Evolutionary conservation across 805 yeast genomes (phyloP), one percentile per base, ranked within the genome.

Genomic region (Saccharomycopsis fodiens): DNA sequence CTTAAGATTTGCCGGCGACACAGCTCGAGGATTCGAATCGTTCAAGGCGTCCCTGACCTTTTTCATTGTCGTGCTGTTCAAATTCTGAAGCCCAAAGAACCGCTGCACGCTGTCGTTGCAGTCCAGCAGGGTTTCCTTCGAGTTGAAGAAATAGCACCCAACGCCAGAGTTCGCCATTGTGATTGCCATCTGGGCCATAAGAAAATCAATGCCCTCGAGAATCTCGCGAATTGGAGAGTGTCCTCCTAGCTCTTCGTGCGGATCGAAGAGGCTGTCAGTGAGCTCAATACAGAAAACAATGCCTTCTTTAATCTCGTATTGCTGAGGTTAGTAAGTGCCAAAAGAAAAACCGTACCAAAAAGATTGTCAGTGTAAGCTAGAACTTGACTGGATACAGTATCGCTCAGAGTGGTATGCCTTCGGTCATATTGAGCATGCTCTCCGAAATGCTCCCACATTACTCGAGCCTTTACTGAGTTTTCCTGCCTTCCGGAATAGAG

Each of bases 131-230:
- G 69, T 62, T 45, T 44, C 65, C 42, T 52, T 55, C 60, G 74
- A 73, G 57, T 74, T 77, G 62, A 74, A 77, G 13, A 83, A 57
- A 55, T 79, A 75, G 39, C 88, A 74, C 0, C 96, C 97, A 21
- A 86, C 66, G 0, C 86, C 89, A 1, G 91, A 82, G 38, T 69
- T 67, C 1, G 88, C 85, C 32, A 76, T 62, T 0, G 82, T 70
- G 29, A 83, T 76, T 1, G 83, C 76, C 47, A 85, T 65, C 41
- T 78, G 81, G 2, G 80, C 68, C 63, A 87, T 73, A 30, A 86
- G 64, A n/a, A 75, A 78, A 43, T 72, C 66, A 4, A 85, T 66
- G 1, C 83, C 70, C 12, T 68, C 68, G 15, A 89, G 56, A 7
- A 82, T 76, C 50, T 72, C 76, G 27, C 64, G 54, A 5, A 80